Percentiles rank a stretch among this genome's conserved stretches.
Conservation (phyloP, 1,284 basidiomycete genomes). For the Takashimella koratensis region DNA sequence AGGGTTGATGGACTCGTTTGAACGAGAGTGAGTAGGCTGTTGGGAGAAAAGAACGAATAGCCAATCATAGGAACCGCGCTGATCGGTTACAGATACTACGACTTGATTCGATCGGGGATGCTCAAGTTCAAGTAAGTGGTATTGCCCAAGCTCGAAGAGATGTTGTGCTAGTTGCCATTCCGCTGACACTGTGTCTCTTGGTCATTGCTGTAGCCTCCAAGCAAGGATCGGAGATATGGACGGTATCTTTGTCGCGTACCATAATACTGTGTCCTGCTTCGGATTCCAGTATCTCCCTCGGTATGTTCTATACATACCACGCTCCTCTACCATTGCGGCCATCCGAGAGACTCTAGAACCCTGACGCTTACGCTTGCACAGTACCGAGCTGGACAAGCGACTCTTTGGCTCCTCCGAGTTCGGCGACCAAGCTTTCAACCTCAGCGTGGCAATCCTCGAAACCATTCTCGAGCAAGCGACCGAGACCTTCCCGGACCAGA, state of each 20-base stretch:
- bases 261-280: slow-evolving; percentile 83
- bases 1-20: slow-evolving; percentile 71
- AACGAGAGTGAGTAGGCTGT: slow-evolving; percentile 58
- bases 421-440: slow-evolving; percentile 72
- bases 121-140: slow-evolving; percentile 81
- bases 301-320: slow-evolving; percentile 20
- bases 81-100: slow-evolving; percentile 71
- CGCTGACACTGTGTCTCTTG: slow-evolving; percentile 1
- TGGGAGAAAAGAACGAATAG: no score
- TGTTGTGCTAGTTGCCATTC: neutral
- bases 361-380: no score
- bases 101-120: slow-evolving; percentile 88
- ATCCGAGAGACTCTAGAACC: no score
- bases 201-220: slow-evolving; percentile 83
- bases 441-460: slow-evolving; percentile 73
- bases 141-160: neutral
- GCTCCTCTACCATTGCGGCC: no score
- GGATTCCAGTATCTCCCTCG: slow-evolving; percentile 93
- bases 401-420: slow-evolving; percentile 65
- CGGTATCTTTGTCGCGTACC: slow-evolving; percentile 90
- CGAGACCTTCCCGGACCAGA: slow-evolving; percentile 61
- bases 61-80: no score
- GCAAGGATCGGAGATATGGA: slow-evolving; percentile 97
- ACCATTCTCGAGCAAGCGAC: slow-evolving; percentile 61
- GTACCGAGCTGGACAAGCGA: slow-evolving; percentile 76